phyloP scores from a whole-genome alignment of 768 basidiomycete species.

The Boletus huronensis region DNA sequence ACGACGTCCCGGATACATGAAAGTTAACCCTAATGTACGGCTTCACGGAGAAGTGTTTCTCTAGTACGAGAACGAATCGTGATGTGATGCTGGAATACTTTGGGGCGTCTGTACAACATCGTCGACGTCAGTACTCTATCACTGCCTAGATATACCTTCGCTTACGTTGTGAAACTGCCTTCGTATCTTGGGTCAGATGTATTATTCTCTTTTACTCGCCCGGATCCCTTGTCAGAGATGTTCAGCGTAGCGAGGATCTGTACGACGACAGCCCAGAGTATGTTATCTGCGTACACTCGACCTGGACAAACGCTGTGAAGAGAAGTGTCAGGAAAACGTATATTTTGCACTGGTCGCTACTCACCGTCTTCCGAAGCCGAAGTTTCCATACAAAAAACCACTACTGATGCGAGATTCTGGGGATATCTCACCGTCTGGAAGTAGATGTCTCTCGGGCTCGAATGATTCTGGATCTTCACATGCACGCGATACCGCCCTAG shows the following conservation, averaged over 20 bases:
- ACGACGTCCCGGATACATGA: neutral
- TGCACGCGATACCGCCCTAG: neutral
- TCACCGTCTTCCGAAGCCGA: neutral
- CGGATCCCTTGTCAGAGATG: neutral
- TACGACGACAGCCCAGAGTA: neutral
- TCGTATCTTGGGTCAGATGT: neutral
- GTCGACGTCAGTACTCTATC: neutral
- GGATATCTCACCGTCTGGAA: neutral
- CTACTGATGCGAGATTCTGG: neutral
- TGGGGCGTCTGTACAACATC: neutral
- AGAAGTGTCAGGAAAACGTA: neutral
- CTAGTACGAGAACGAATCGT: neutral
- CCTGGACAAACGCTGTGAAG: neutral
- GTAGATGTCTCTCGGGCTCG: neutral
- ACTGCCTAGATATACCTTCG: neutral
- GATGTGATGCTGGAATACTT: neutral
- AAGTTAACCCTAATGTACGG: neutral
- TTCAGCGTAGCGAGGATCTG: neutral
- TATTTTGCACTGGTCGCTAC: neutral
- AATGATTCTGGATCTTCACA: neutral
- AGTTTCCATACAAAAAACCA: slow-evolving; percentile 1
- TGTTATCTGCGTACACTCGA: neutral
- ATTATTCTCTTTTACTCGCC: neutral
- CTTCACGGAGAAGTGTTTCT: neutral
- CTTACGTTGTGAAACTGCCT: slow-evolving; percentile 1